phyloP scores from a whole-genome alignment of 805 yeast genomes.

The Kazachstania viticola region DNA sequence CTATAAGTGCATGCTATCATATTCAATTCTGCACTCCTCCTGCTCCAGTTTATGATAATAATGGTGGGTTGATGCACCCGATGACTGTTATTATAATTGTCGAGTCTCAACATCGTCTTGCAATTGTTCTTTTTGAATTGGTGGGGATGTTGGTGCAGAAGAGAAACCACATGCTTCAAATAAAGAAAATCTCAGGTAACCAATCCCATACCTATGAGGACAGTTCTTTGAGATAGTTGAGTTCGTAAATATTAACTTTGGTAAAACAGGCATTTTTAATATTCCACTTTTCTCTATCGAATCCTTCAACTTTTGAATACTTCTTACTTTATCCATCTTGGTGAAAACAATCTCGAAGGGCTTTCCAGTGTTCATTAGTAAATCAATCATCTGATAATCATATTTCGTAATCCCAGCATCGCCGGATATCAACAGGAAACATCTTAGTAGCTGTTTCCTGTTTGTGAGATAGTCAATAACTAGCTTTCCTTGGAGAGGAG shows the following conservation, averaged over 20 bases:
- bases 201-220: conserved; percentile 39
- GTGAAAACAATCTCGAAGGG: conserved; percentile 70
- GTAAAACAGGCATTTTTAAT: conserved; percentile 31
- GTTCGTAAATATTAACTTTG: conserved; percentile 41
- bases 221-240: conserved; percentile 29
- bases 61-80: too few relatives aligned
- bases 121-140: too few relatives aligned
- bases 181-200: conserved; percentile 39
- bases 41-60: too few relatives aligned
- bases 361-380: conserved; percentile 42
- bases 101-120: too few relatives aligned
- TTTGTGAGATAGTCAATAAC: conserved; percentile 50
- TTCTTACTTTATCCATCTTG: conserved; percentile 51
- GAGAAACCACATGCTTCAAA: conserved; percentile 40
- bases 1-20: too few relatives aligned
- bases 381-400: conserved; percentile 43
- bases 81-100: too few relatives aligned
- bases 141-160: too few relatives aligned
- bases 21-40: too few relatives aligned
- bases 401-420: conserved; percentile 45
- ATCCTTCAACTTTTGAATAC: conserved; percentile 29
- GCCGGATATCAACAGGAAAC: conserved; percentile 52
- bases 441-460: conserved; percentile 43
- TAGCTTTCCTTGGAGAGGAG: conserved; percentile 53
- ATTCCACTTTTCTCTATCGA: conserved; percentile 30